Evolutionary conservation across 139 green algal species (phyloP).

Genomic region (Astrephomene gubernaculifera): DNA sequence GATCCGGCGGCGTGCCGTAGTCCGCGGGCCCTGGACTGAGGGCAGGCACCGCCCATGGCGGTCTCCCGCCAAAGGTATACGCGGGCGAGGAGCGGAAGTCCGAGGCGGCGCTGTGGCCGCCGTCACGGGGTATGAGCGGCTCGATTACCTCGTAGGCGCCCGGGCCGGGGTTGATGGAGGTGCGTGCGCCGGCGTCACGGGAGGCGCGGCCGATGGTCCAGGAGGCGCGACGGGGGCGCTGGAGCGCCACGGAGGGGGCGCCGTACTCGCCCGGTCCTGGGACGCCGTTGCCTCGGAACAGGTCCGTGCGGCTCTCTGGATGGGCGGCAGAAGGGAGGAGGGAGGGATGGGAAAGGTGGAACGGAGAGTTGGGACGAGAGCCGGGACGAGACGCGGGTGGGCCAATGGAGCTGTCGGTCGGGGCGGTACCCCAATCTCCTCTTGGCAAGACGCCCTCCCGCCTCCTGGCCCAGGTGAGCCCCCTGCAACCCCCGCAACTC

Average conservation of each 20-base stretch:
- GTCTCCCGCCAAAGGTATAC: constrained; percentile 1
- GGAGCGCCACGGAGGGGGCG: not conserved
- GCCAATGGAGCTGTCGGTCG: too few relatives aligned
- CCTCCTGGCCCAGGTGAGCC: too few relatives aligned
- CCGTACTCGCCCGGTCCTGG: constrained; percentile 33
- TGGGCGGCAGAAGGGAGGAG: not conserved
- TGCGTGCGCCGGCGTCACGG: not conserved
- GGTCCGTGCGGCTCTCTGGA: constrained; percentile 14
- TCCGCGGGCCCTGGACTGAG: not conserved
- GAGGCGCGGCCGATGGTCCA: constrained; percentile 30
- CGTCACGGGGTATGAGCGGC: constrained; percentile 1
- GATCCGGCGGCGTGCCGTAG: constrained; percentile 18
- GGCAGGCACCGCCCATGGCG: not conserved
- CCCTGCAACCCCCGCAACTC: not conserved
- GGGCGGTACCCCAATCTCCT: too few relatives aligned
- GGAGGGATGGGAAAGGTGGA: not conserved
- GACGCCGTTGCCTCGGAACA: not conserved
- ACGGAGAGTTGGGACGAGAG: too few relatives aligned
- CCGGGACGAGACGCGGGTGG: too few relatives aligned
- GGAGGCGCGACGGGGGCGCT: not conserved
- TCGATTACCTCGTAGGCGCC: not conserved
- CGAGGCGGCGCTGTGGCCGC: not conserved
- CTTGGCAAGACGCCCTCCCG: too few relatives aligned
- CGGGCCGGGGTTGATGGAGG: not conserved
- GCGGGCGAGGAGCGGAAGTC: constrained; percentile 6